Percentiles rank a stretch among this genome's conserved stretches.
These are phyloP conservation scores for Aspergillus ustus DNA, from an alignment of 2,329 filamentous ascomycete genomes.

Conservation along the genomic window DNA sequence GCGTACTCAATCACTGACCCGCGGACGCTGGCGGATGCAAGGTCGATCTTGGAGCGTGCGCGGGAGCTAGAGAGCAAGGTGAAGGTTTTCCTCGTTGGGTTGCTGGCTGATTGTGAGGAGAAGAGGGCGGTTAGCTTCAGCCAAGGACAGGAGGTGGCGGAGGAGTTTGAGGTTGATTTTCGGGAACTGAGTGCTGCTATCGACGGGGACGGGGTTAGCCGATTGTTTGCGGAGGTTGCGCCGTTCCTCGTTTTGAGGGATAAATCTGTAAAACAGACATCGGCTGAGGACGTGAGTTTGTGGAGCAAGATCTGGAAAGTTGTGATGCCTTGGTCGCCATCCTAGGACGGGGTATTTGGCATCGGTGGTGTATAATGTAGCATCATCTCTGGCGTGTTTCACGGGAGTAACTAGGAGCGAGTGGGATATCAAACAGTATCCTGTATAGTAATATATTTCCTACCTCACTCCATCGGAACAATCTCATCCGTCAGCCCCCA, in stretches of 20 bases:
- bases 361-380: too few species aligned
- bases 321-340: not conserved
- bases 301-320: not conserved
- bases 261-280: not conserved
- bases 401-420: too few species aligned
- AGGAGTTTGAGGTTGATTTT: not conserved
- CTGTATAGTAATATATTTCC: too few species aligned
- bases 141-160: not conserved
- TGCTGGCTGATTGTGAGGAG: not conserved
- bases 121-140: not conserved
- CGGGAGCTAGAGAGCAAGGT: not conserved
- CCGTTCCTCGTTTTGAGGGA: not conserved
- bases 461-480: constrained; percentile 11
- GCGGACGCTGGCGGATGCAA: not conserved
- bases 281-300: not conserved
- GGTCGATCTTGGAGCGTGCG: not conserved
- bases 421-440: too few species aligned
- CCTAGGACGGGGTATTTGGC: too few species aligned
- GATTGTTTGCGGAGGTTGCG: not conserved
- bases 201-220: not conserved
- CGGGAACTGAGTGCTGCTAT: not conserved
- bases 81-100: not conserved
- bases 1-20: not conserved
- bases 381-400: too few species aligned
- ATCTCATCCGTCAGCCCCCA: constrained; percentile 13